These are phyloP conservation scores for Aureobasidium sp. DNA, from an alignment of 2,329 filamentous ascomycete species.

Conservation along the genomic window DNA sequence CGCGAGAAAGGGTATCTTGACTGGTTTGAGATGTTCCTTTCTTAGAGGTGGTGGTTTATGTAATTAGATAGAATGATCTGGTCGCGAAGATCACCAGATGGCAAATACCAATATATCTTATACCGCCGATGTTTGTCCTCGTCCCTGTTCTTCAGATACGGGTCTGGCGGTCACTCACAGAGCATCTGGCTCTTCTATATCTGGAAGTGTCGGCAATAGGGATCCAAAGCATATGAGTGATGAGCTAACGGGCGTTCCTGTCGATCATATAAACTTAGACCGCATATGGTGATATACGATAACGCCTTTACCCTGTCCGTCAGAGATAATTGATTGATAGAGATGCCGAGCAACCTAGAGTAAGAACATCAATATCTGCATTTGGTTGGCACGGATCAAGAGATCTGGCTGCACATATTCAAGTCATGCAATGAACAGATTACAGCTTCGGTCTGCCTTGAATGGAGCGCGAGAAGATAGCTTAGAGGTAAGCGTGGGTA, in stretches of 20 bases:
- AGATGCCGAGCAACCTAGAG: background rate
- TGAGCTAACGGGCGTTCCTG: conserved; percentile 13
- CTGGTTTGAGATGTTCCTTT: background rate
- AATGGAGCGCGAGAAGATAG: too few relatives aligned
- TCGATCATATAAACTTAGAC: background rate
- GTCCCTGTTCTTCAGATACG: background rate
- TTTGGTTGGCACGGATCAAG: background rate
- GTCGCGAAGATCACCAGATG: background rate
- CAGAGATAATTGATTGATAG: background rate
- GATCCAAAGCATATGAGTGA: background rate
- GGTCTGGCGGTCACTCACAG: too few relatives aligned
- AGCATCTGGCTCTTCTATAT: too few relatives aligned
- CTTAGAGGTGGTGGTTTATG: background rate
- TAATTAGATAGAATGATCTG: conserved; percentile 13
- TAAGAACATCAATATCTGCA: background rate
- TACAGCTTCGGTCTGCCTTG: background rate
- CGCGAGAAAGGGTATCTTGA: background rate
- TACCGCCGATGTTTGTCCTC: background rate
- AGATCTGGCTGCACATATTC: background rate
- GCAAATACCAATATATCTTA: conserved; percentile 11
- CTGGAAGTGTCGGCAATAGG: background rate
- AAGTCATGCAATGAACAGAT: background rate
- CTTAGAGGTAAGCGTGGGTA: too few relatives aligned
- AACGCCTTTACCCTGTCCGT: background rate
- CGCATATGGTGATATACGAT: conserved; percentile 2